Evolutionary conservation across 164 flowering plant genomes (phyloP).

Genomic region (Houttuynia cordata): DNA sequence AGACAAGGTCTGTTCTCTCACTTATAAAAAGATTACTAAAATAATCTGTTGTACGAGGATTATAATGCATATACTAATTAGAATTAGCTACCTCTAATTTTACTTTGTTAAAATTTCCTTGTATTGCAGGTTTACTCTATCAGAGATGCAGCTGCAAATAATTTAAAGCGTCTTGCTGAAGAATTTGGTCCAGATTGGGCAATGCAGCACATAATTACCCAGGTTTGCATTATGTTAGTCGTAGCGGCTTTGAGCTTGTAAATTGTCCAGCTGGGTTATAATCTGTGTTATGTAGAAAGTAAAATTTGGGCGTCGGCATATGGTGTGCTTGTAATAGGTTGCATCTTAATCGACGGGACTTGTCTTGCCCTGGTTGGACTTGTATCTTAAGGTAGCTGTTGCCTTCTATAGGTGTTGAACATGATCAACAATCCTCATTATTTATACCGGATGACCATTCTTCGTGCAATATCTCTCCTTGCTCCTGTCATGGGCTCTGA

Average conservation of each 20-base stretch:
- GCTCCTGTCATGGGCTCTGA: slow-evolving; percentile 96
- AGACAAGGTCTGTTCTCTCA: slow-evolving; percentile 27
- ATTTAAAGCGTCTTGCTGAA: slow-evolving; percentile 61
- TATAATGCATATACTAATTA: not conserved
- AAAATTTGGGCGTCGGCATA: not conserved
- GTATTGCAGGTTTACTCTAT: slow-evolving; percentile 49
- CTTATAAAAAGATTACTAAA: not conserved
- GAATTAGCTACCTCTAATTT: not conserved
- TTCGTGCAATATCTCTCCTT: slow-evolving; percentile 73
- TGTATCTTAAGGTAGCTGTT: not conserved
- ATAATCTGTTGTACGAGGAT: not conserved
- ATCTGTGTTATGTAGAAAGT: not conserved
- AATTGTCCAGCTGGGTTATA: not conserved
- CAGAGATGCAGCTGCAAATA: slow-evolving; percentile 65
- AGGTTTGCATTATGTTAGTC: slow-evolving; percentile 21
- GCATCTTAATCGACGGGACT: not conserved
- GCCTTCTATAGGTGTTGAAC: slow-evolving; percentile 47
- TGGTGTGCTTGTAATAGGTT: not conserved
- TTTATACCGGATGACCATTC: slow-evolving; percentile 75
- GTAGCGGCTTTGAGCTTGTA: not conserved
- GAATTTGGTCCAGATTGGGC: slow-evolving; percentile 75
- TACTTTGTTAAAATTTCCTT: not conserved
- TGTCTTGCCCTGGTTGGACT: too few relatives aligned
- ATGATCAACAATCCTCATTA: slow-evolving; percentile 84
- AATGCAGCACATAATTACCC: slow-evolving; percentile 60